Conservation (phyloP, 345 rosid genomes). For the Euclidium syriacum region DNA sequence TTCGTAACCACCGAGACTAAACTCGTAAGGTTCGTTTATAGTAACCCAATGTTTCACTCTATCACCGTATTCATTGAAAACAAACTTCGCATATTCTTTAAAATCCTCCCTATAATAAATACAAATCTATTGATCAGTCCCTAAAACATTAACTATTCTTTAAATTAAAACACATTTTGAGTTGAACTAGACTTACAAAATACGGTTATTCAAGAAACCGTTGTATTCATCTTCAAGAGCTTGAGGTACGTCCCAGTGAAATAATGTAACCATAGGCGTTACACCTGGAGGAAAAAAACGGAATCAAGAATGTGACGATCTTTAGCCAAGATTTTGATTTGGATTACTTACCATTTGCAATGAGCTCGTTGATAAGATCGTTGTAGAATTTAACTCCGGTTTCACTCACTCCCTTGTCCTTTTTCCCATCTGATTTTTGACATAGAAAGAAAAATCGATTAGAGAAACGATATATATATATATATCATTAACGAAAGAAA, state of each 20-base stretch:
- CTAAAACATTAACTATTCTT: too few relatives aligned
- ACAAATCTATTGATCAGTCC: too few relatives aligned
- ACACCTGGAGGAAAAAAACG: slow-evolving; percentile 26
- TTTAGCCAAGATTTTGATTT: neutral
- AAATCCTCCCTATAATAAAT: slow-evolving; percentile 32
- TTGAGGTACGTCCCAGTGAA: slow-evolving; percentile 38
- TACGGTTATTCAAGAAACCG: slow-evolving; percentile 26
- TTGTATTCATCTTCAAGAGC: slow-evolving; percentile 31
- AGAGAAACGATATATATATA: neutral
- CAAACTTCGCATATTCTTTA: slow-evolving; percentile 27
- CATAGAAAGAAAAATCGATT: neutral
- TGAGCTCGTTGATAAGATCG: slow-evolving; percentile 46
- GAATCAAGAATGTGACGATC: neutral
- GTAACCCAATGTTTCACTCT: slow-evolving; percentile 57
- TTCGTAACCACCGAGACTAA: slow-evolving; percentile 30
- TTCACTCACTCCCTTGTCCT: slow-evolving; percentile 40
- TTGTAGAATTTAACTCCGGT: slow-evolving; percentile 47
- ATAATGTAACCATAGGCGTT: slow-evolving; percentile 29
- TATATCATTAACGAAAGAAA: neutral
- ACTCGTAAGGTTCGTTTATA: slow-evolving; percentile 42
- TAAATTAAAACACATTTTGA: neutral
- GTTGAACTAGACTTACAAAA: slow-evolving; percentile 22
- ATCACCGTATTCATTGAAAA: slow-evolving; percentile 37
- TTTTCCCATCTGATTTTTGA: slow-evolving; percentile 36
- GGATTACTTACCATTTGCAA: slow-evolving; percentile 32